A percentile compares a stretch with the other conserved stretches of the same genome.
Evolutionary conservation across 495 filamentous ascomycete genomes (phyloP).

Genomic region (Lophium mytilinum): DNA sequence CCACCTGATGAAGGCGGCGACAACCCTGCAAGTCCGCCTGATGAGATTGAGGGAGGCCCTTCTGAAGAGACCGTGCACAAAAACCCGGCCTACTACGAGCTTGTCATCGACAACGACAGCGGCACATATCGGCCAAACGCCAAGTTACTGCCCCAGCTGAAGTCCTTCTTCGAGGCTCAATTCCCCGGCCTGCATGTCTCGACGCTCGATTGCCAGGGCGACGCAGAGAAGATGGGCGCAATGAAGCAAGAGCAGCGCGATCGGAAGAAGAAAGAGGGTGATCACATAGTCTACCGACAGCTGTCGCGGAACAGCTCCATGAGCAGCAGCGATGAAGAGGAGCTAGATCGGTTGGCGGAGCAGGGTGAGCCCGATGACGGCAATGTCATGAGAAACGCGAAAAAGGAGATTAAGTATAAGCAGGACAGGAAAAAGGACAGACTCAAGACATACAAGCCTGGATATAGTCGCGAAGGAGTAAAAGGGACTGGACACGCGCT

Average conservation of each 20-base stretch:
- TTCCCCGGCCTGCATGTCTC: slow-evolving; percentile 67
- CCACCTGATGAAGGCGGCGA: slow-evolving; percentile 19
- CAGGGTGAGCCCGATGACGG: slow-evolving; percentile 9
- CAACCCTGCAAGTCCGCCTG: slow-evolving; percentile 28
- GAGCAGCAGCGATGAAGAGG: slow-evolving; percentile 70
- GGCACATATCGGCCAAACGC: slow-evolving; percentile 87
- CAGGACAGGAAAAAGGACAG: slow-evolving; percentile 12
- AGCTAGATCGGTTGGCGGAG: slow-evolving; percentile 49
- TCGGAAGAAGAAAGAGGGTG: slow-evolving; percentile 54
- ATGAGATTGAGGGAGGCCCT: slow-evolving; percentile 34
- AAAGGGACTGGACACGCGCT: not conserved
- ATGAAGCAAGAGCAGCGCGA: slow-evolving; percentile 59
- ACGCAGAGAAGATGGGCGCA: slow-evolving; percentile 52
- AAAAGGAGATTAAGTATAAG: slow-evolving; percentile 12
- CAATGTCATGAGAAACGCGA: slow-evolving; percentile 10
- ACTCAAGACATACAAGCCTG: slow-evolving; percentile 16
- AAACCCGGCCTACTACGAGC: slow-evolving; percentile 65
- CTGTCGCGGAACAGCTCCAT: slow-evolving; percentile 46
- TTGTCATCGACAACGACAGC: slow-evolving; percentile 90
- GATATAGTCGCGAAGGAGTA: slow-evolving; percentile 14
- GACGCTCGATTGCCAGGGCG: slow-evolving; percentile 57
- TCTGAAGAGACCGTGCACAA: slow-evolving; percentile 35
- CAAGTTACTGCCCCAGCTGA: slow-evolving; percentile 59
- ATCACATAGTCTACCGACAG: slow-evolving; percentile 56
- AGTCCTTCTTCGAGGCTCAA: slow-evolving; percentile 56